Evolutionary conservation across 257 asterid genomes (phyloP), one percentile per base, ranked within the genome.

Genomic region (Solanum bulbocastanum): DNA sequence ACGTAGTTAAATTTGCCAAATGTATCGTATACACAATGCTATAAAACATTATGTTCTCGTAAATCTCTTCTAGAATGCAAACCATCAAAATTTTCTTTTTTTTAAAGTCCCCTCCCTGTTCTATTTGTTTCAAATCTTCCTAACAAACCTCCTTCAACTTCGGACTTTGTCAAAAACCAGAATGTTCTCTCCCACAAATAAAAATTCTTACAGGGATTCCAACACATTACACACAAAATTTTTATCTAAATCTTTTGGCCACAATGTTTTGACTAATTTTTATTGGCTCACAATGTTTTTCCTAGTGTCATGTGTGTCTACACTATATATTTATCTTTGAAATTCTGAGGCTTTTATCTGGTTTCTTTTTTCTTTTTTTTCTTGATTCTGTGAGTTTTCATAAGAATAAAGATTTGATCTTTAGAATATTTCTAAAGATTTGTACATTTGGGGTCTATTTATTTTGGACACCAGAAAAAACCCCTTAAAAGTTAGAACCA

Each of bases 391-490:
- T 87, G 85, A 82, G 65, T 87, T 73, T 89, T 49, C 75, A 78
- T 39, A 73, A 76, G 32, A 83, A 75, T 56, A 56, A 86, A 30
- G 68, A 81, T 81, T 81, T 15, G 52, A 46, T 10, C 58, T 44
- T 86, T 25, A 78, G n/a, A 46, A 62, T 7, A 39, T 72, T 44
- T 27, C 15, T 79, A 89, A 71, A 81, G 23, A 88, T 89, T 86
- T 90, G 42, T 88, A 94, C 94, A 92, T 91, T 92, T 83, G 92
- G 35, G 8, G 73, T 89, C 89, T 88, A 66, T 87, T 60, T 92
- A 91, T 93, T 86, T 92, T 81, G 94, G 92, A 46, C 91, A 87
- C 4, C 93, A 92, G 87, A 91, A 76, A 56, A 90, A 88, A 93
- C 71, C 88, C 95, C 13, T 27, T 68, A 91, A 92, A 87, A 91